phyloP scores from a whole-genome alignment of 2,329 filamentous ascomycete species.

The Dactylellina haptotyla region DNA sequence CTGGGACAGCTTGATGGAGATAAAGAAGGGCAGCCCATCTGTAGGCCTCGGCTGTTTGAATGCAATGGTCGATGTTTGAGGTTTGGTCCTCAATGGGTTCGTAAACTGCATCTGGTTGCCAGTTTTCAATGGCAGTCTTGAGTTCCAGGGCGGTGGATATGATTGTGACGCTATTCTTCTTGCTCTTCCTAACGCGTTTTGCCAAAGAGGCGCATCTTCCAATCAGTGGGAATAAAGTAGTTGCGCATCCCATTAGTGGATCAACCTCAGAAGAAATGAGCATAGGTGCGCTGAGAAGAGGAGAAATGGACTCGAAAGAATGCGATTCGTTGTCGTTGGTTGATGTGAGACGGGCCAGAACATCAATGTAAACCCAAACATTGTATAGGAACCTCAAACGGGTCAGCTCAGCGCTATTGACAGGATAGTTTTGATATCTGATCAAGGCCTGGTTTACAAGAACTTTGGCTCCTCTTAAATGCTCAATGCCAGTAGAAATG shows the following conservation, averaged over 20 bases:
- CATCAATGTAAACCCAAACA: constrained; percentile 77
- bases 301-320: constrained; percentile 57
- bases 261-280: constrained; percentile 69
- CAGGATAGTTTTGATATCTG: constrained; percentile 63
- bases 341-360: constrained; percentile 74
- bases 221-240: constrained; percentile 74
- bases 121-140: constrained; percentile 70
- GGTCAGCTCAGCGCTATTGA: constrained; percentile 65
- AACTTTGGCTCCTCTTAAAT: constrained; percentile 74
- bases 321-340: constrained; percentile 67
- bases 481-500: constrained; percentile 74
- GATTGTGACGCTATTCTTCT: constrained; percentile 68
- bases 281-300: constrained; percentile 56
- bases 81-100: constrained; percentile 72
- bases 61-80: constrained; percentile 70
- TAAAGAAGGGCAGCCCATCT: constrained; percentile 74
- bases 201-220: constrained; percentile 73
- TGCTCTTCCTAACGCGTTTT: constrained; percentile 69
- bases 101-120: constrained; percentile 70
- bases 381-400: constrained; percentile 75
- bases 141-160: constrained; percentile 71
- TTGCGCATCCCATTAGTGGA: constrained; percentile 75
- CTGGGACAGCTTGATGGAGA: constrained; percentile 74
- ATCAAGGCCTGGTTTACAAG: constrained; percentile 71
- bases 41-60: constrained; percentile 73